Base-by-base conservation (phyloP, 1,284 basidiomycete genomes). In the Cryptococcus maquisensis region DNA sequence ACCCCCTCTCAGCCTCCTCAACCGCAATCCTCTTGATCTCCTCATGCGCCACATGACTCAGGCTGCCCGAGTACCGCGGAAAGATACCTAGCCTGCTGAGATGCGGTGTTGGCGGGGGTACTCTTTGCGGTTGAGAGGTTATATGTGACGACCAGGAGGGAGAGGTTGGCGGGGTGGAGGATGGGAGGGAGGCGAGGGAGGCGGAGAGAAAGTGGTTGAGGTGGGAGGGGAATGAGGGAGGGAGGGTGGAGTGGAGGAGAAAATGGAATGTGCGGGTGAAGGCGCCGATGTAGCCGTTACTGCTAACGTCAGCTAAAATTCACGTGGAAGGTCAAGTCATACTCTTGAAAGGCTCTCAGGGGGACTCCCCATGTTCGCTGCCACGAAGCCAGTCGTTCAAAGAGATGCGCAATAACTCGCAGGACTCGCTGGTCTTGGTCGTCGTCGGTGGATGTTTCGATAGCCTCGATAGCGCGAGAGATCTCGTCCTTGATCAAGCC, bases 1-100 rank as follows among this genome's bases (percentile, higher is more conserved):
- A 93, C 53, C 84, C 81, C 2, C 82, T 82, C 2, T 79, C 76
- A 62, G 88, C 91, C 7, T 81, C 83, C 55, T 81, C 80, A 47
- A 81, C 59, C 0, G 93, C 85, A 50, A 88, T 81, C 7, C 77
- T 72, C 65, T 92, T 88, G 56, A 96, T 92, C 61, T 85, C 84
- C 62, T 89, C 86, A 64, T 91, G 90, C 32, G 88, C 87, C 2
- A 93, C 86, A 53, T 84, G 84, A 26, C 87, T 85, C 24, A 96
- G 82, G 49, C 91, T 83, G 2, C 84, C 84, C 61, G 93, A 89
- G 68, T 90, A 94, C 28, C 90, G 83, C 56, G 92, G 88, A 28
- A 91, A 79, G 13, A 95, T 78, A 2, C 88, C 88, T 0, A 96
- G 80, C 2, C 81, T 78, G 50, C 87, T 85, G 45, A 92, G 85